Base-by-base conservation (phyloP, 345 rosid species). In the Hypericum androsaemum region DNA sequence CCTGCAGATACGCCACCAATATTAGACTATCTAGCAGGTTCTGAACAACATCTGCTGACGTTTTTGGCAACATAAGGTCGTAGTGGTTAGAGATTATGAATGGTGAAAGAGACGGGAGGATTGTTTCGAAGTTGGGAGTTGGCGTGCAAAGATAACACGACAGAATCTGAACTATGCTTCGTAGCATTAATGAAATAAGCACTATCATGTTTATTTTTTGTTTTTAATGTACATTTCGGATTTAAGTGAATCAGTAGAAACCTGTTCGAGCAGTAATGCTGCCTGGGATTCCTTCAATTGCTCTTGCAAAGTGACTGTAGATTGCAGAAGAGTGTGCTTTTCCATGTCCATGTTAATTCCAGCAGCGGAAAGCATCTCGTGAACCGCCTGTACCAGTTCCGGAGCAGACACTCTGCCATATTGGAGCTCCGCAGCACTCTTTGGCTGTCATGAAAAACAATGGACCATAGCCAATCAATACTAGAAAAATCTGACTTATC, bases 291-390 rank as follows among this genome's bases (percentile, higher is more conserved):
- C 94, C 54, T 82, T 77, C 55, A 86, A 64, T 50, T 80, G 81
- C 66, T 86, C 90, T 80, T 89, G 88, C 39, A 89, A 77, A 17
- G 84, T 67, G 54, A 86, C 45, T 41, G 80, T 80, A 65, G 75
- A 79, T 59, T 77, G 83, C 69, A 89, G 68, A 64, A 83, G 75
- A 62, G 83, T 81, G 62, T 73, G 94, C 68, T 80, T 84, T 79
- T 84, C 95, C 45, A 71, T 71, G 53, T 84, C 94, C 82, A 89
- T 71, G 64, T 75, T 65, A 41, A 89, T 75, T 44, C 97, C 97
- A 42, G 94, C 95, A 22, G 94, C 82, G 64, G 94, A 89, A 59
- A 89, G 95, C 82, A 89, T 81, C 80, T 86, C 97, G 41, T 84
- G 73, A 41, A 89, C 95, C 39, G 95, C 97, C 59, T 82, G 80